Evolutionary conservation across 2,329 filamentous ascomycete genomes (phyloP).

Genomic region (Alternaria triticina): DNA sequence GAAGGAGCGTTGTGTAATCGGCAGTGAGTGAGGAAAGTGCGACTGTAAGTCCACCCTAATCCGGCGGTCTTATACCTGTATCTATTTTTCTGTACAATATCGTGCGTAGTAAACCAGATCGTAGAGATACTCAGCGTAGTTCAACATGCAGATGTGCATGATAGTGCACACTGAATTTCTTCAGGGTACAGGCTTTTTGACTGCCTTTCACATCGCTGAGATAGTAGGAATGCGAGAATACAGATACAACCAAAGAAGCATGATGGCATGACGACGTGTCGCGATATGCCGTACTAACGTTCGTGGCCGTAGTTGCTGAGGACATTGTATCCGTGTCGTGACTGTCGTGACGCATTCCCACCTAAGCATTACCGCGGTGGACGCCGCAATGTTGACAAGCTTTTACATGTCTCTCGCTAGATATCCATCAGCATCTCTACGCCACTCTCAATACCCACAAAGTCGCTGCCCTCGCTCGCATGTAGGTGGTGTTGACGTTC

Average conservation of each 20-base stretch:
- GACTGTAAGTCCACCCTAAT: neutral
- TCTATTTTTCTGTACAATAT: neutral
- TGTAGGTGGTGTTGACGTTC: neutral
- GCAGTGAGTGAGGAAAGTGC: neutral
- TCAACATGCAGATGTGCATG: neutral
- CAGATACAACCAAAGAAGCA: neutral
- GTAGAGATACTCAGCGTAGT: neutral
- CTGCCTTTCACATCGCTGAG: neutral
- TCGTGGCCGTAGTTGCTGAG: neutral
- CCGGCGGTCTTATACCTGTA: neutral
- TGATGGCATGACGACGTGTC: neutral
- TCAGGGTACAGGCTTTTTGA: neutral
- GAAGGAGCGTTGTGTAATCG: neutral
- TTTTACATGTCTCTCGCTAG: neutral
- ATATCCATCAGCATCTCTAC: neutral
- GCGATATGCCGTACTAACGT: neutral
- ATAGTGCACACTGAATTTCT: neutral
- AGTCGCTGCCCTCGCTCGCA: neutral
- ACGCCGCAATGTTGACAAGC: neutral
- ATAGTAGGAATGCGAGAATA: neutral
- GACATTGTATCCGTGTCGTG: neutral
- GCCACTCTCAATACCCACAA: neutral
- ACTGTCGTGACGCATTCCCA: neutral
- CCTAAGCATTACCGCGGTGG: neutral
- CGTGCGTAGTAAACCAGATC: neutral